Conservation (phyloP, 768 basidiomycete genomes). For the Suillus clintonianus region DNA sequence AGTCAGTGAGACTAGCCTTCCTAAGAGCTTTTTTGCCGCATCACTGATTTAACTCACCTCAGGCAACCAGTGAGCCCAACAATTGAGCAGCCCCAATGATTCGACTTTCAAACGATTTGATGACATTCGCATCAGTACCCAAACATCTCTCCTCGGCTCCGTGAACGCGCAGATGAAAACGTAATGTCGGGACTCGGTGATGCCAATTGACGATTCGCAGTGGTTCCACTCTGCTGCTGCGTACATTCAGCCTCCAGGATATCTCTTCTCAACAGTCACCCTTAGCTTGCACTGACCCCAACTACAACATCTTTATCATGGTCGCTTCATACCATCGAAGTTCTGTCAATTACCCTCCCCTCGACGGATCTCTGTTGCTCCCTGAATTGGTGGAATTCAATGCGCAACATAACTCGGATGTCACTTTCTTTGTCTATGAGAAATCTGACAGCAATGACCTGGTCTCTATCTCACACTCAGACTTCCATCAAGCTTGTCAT, state of each 20-base stretch:
- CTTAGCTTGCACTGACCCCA: not conserved
- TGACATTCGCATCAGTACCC: too few species aligned
- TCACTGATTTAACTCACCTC: too few species aligned
- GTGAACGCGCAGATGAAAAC: too few species aligned
- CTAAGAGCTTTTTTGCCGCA: too few species aligned
- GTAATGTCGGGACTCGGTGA: too few species aligned
- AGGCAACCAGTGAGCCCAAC: too few species aligned
- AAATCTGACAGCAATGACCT: slow-evolving; percentile 8
- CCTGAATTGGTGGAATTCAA: slow-evolving; percentile 40
- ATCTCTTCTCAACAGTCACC: not conserved
- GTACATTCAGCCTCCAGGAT: not conserved
- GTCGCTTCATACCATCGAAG: not conserved
- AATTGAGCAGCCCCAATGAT: too few species aligned
- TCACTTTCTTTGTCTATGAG: slow-evolving; percentile 16
- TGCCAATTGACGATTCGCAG: too few species aligned
- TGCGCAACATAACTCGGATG: slow-evolving; percentile 25
- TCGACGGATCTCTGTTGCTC: slow-evolving; percentile 11
- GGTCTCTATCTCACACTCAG: slow-evolving; percentile 36
- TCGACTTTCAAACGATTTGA: too few species aligned
- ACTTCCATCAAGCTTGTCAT: slow-evolving; percentile 42
- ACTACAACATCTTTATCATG: not conserved
- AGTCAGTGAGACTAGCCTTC: too few species aligned
- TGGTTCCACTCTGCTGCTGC: too few species aligned
- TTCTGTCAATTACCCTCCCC: not conserved
- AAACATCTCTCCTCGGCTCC: too few species aligned